A percentile compares a stretch with the other conserved stretches of the same genome.
These are phyloP conservation scores for Antitrichia curtipendula DNA, from an alignment of 225 moss, liverwort and hornwort species.

Conservation along the genomic window DNA sequence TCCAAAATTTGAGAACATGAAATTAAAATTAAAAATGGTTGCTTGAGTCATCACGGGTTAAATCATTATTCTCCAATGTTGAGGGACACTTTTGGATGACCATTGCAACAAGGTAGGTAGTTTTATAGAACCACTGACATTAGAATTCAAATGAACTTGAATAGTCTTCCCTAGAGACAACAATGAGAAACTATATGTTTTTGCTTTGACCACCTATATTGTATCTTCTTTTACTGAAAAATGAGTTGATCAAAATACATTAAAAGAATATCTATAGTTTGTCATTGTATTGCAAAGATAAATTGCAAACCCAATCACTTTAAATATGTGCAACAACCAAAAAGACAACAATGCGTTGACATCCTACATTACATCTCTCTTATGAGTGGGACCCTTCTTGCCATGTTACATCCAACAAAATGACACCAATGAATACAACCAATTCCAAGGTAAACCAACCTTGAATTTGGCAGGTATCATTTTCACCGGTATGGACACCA, in stretches of 20 bases:
- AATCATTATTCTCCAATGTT: not conserved
- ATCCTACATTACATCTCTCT: not conserved
- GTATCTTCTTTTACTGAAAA: not conserved
- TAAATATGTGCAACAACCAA: not conserved
- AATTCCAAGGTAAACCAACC: no score
- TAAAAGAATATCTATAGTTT: no score
- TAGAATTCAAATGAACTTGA: not conserved
- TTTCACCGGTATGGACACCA: not conserved
- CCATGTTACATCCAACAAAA: not conserved
- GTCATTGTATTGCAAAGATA: rapidly evolving
- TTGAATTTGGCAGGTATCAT: no score
- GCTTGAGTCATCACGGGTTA: no score
- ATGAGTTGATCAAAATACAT: not conserved
- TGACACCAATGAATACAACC: no score
- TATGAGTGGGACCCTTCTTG: no score
- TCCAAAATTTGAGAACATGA: no score
- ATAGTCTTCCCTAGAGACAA: not conserved
- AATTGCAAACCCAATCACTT: not conserved
- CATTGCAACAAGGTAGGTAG: not conserved
- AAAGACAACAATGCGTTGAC: rapidly evolving
- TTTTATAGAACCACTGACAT: not conserved
- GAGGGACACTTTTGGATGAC: not conserved
- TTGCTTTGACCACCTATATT: not conserved
- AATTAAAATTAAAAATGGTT: no score
- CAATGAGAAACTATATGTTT: not conserved